phyloP scores from a whole-genome alignment of 768 basidiomycete genomes.

The Auriscalpium microsporum region DNA sequence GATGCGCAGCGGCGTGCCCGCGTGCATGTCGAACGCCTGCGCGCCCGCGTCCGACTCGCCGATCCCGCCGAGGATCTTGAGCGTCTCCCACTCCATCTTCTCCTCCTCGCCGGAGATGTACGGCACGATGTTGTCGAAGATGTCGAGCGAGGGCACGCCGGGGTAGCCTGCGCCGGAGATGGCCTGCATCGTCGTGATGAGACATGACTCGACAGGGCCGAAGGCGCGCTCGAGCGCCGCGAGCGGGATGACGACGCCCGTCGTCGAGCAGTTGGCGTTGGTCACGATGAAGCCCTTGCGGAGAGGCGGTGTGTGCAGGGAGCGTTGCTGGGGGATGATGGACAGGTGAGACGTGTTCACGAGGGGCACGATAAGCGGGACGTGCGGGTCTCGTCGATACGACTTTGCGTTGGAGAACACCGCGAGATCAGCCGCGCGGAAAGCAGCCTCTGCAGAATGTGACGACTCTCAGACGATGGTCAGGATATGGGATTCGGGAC shows the following conservation, averaged over 20 bases:
- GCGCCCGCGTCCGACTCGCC: slow-evolving; percentile 42
- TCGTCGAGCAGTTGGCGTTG: slow-evolving; percentile 98
- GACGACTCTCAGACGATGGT: not conserved
- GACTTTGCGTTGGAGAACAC: slow-evolving; percentile 99
- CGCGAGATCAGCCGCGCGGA: slow-evolving; percentile 78
- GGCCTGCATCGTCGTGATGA: slow-evolving; percentile 96
- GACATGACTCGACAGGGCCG: slow-evolving; percentile 84
- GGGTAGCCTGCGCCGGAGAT: slow-evolving; percentile 99
- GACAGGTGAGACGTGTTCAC: slow-evolving; percentile 83
- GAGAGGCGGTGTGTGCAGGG: slow-evolving; percentile 56
- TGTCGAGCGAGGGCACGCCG: slow-evolving; percentile 81
- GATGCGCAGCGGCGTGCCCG: slow-evolving; percentile 70
- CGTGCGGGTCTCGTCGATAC: slow-evolving; percentile 82
- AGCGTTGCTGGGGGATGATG: slow-evolving; percentile 77
- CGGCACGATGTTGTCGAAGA: slow-evolving; percentile 93
- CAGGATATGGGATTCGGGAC: slow-evolving; percentile 16
- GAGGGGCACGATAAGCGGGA: slow-evolving; percentile 93
- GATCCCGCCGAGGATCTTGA: slow-evolving; percentile 91
- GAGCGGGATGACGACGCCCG: slow-evolving; percentile 86
- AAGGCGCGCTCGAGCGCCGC: slow-evolving; percentile 84
- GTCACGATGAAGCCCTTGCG: slow-evolving; percentile 91
- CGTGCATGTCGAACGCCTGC: slow-evolving; percentile 79
- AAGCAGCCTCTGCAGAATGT: slow-evolving; percentile 58
- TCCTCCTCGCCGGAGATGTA: slow-evolving; percentile 92
- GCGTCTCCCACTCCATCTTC: slow-evolving; percentile 98